Conservation (phyloP, 106 monocot genomes). For the Acanthochlamys bracteata region DNA sequence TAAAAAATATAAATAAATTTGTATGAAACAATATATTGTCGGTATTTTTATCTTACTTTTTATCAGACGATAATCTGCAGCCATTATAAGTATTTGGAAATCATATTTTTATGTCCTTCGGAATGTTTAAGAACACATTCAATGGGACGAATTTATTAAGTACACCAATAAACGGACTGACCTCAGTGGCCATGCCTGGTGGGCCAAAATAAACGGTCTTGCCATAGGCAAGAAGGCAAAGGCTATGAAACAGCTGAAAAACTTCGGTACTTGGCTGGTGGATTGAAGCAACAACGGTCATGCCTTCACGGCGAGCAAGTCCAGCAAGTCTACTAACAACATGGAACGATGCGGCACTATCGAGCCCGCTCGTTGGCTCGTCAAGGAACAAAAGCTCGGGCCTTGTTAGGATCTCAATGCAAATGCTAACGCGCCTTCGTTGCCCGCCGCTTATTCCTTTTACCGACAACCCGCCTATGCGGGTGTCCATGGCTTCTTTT, state of each 20-base stretch:
- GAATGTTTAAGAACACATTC: no score
- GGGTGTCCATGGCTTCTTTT: conserved; percentile 34
- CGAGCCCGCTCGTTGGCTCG: conserved; percentile 65
- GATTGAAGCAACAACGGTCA: conserved; percentile 44
- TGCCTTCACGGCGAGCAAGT: conserved; percentile 29
- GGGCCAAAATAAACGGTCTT: conserved; percentile 61
- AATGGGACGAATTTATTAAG: no score
- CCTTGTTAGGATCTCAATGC: conserved; percentile 60
- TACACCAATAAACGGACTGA: neutral
- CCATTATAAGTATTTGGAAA: no score
- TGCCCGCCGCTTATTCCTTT: conserved; percentile 69
- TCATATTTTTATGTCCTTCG: no score
- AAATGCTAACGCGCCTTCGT: conserved; percentile 72
- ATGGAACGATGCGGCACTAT: conserved; percentile 63
- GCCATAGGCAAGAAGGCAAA: conserved; percentile 57
- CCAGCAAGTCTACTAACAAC: conserved; percentile 40
- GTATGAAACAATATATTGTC: no score
- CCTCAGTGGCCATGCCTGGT: conserved; percentile 24
- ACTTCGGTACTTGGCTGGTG: conserved; percentile 72
- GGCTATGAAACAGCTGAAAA: conserved; percentile 49
- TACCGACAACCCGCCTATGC: conserved; percentile 35
- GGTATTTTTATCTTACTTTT: no score
- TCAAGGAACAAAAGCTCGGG: conserved; percentile 71
- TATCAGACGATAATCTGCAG: no score
- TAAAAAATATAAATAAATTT: no score